A percentile compares a stretch with the other conserved stretches of the same genome.
These are phyloP conservation scores for Eudorina sp. DNA, from an alignment of 139 green algal species.

Conservation along the genomic window DNA sequence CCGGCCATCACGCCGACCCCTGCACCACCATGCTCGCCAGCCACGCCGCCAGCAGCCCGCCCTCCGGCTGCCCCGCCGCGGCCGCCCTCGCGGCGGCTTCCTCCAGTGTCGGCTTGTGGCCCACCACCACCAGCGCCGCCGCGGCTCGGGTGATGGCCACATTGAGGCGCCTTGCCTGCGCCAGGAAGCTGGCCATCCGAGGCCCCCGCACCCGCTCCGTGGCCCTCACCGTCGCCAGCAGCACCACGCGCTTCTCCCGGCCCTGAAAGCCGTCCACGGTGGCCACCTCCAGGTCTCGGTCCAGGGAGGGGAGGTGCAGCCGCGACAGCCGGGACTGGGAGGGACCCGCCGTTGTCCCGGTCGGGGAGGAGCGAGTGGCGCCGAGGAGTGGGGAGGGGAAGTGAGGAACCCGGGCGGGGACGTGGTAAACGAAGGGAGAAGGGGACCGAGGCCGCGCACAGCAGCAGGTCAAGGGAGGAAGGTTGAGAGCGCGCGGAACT, in stretches of 20 bases:
- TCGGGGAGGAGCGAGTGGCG: not conserved
- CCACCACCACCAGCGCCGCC: conserved; percentile 52
- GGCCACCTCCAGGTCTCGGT: conserved; percentile 36
- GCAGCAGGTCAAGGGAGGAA: too few relatives aligned
- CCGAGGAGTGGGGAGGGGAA: too few relatives aligned
- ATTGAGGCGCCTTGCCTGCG: conserved; percentile 87
- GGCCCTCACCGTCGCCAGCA: conserved; percentile 82
- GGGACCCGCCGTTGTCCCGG: too few relatives aligned
- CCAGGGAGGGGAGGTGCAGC: not conserved
- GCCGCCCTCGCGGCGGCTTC: not conserved
- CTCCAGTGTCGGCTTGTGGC: not conserved
- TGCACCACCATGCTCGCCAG: not conserved
- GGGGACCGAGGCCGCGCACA: too few relatives aligned
- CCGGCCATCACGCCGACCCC: too few relatives aligned
- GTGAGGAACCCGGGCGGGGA: too few relatives aligned
- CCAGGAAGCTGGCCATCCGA: too few relatives aligned
- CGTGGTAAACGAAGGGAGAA: too few relatives aligned
- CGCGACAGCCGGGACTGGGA: not conserved
- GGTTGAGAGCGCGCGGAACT: too few relatives aligned
- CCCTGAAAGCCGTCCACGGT: conserved; percentile 81
- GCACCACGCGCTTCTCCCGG: conserved; percentile 83
- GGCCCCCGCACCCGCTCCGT: too few relatives aligned
- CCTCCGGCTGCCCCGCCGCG: not conserved
- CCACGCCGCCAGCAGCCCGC: not conserved
- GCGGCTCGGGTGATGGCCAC: conserved; percentile 87